Conservation (phyloP, 1,284 basidiomycete species). For the Cryptococcus depauperatus region DNA sequence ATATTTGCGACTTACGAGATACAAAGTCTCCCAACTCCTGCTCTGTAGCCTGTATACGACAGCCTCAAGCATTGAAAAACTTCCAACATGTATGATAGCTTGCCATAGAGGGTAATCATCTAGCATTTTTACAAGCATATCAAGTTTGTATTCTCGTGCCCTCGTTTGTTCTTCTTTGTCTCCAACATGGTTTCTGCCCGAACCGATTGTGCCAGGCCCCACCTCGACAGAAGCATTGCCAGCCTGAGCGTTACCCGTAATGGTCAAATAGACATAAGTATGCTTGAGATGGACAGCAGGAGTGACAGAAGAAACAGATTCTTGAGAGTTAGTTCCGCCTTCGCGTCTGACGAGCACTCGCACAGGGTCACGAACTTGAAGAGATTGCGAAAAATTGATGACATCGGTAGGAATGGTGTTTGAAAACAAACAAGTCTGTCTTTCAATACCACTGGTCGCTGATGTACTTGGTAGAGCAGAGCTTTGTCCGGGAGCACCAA, state of each 20-base stretch:
- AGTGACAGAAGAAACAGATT: conserved; percentile 42
- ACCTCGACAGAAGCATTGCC: conserved; percentile 39
- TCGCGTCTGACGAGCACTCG: conserved; percentile 94
- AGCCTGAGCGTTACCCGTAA: conserved; percentile 66
- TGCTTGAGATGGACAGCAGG: conserved; percentile 68
- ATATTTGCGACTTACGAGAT: conserved; percentile 54
- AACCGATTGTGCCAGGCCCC: conserved; percentile 82
- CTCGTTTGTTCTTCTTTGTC: conserved; percentile 69
- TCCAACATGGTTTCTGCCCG: conserved; percentile 52
- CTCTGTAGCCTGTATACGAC: conserved; percentile 74
- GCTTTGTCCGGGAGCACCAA: conserved; percentile 17
- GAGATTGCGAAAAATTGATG: conserved; percentile 49
- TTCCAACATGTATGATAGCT: conserved; percentile 82
- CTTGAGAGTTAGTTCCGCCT: conserved; percentile 53
- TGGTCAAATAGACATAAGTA: conserved; percentile 85
- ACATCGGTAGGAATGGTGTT: conserved; percentile 52
- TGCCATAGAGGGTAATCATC: conserved; percentile 65
- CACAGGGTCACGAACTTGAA: conserved; percentile 81
- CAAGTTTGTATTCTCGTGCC: conserved; percentile 94
- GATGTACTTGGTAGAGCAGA: conserved; percentile 9
- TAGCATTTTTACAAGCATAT: conserved; percentile 84
- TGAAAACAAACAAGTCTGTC: conserved; percentile 91
- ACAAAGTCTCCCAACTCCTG: conserved; percentile 73
- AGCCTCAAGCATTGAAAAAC: conserved; percentile 70
- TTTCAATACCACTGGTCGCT: conserved; percentile 49